Base-by-base conservation (phyloP, 106 monocot species). In the Triglochin maritima region DNA sequence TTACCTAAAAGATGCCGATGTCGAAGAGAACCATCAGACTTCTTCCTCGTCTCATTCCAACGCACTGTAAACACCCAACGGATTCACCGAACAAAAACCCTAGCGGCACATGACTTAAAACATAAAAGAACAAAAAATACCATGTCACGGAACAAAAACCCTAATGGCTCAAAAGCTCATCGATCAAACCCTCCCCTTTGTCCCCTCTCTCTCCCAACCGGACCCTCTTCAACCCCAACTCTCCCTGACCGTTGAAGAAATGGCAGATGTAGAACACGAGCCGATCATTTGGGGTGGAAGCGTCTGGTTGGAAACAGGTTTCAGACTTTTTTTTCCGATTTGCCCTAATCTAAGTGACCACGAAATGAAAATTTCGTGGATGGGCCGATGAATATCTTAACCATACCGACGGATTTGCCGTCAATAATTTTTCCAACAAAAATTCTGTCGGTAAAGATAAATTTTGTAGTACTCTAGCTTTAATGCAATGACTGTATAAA, bases 91-190 rank as follows among this genome's bases (percentile, higher is more conserved):
- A 52, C 1, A 55, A 29, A 50, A 17, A 48, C 51, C 10, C 50
- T 70, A 57, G 61, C 59, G 56, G 4, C 12, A 73, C 50, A 45
- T 3, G 15, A 74, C 47, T 10, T 8, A 51, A 59, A 49, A 46
- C 9, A 70, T 59, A 6, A 9, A 15, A 60, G 46, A 15, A 64
- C 49, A n/a, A 29, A 11, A 9, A 56, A 49, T 69, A 90, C 95
- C 81, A 46, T 86, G 78, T 55, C 90, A 79, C 17, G 86, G 48
- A 64, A 96, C n/a, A n/a, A n/a, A n/a, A n/a, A n/a, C n/a, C 90
- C 68, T 90, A 83, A 78, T 88, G 81, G 67, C 88, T 69, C 71
- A 96, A 66, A 9, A 85, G 87, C 44, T 96, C 90, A 75, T 86
- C 71, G 9, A 96, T 86, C 90, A 87, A 86, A 13, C 14, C 49